Percentiles rank a stretch among this genome's conserved stretches.
Conservation (phyloP, 371 early-diverging fungal genomes). For the Mortierella sp. region DNA sequence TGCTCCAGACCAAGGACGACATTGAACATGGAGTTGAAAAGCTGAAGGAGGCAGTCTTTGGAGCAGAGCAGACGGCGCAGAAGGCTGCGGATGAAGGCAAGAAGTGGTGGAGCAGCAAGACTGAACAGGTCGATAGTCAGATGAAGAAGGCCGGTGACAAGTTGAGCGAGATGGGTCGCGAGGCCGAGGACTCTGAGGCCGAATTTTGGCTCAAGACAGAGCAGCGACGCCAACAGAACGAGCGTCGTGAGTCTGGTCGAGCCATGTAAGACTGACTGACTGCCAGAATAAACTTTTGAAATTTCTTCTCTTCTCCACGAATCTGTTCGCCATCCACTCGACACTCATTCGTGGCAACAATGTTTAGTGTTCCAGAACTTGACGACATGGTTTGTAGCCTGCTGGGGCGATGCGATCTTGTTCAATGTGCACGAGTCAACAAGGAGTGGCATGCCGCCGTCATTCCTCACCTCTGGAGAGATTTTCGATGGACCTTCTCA, state of each 20-base stretch:
- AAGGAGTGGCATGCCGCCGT: too few species aligned
- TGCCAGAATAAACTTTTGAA: too few species aligned
- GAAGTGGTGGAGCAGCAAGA: slow-evolving; percentile 19
- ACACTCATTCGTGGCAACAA: too few species aligned
- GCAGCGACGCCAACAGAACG: slow-evolving; percentile 13
- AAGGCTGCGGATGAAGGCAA: slow-evolving; percentile 13
- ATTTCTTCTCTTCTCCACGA: too few species aligned
- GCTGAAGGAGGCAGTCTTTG: slow-evolving; percentile 16
- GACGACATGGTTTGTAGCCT: too few species aligned
- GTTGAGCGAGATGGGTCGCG: slow-evolving; percentile 24
- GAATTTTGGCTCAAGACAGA: slow-evolving; percentile 20
- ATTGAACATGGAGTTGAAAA: slow-evolving; percentile 11
- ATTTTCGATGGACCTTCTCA: too few species aligned
- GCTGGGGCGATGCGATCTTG: too few species aligned
- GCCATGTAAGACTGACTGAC: slow-evolving; percentile 11
- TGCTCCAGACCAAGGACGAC: slow-evolving; percentile 23
- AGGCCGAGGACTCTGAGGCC: slow-evolving; percentile 14
- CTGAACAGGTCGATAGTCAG: slow-evolving; percentile 10
- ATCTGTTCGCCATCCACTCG: too few species aligned
- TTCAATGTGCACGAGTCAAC: too few species aligned
- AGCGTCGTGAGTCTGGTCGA: slow-evolving; percentile 24
- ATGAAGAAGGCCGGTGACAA: slow-evolving; percentile 17
- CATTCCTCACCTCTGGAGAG: too few species aligned
- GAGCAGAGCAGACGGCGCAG: slow-evolving; percentile 3
- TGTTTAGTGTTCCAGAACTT: too few species aligned